phyloP scores from a whole-genome alignment of 495 filamentous ascomycete species.

The Trichoderma erinaceum region DNA sequence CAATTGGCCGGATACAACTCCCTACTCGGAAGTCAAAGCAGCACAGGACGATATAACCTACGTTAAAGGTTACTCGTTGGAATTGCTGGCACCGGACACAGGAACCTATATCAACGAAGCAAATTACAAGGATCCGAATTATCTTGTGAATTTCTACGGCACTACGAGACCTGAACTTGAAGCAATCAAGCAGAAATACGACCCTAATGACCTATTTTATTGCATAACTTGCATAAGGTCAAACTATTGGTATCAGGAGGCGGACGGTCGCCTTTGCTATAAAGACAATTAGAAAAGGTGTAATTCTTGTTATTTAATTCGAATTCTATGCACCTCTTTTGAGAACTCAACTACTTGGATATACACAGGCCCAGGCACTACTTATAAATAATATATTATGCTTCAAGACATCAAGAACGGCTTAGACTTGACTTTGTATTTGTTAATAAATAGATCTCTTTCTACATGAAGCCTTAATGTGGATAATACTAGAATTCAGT shows the following conservation, averaged over 20 bases:
- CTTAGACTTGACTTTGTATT: too few relatives aligned
- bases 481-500: too few relatives aligned
- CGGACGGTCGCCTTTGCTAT: background rate
- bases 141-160: constrained; percentile 57
- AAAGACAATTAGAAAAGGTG: background rate
- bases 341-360: too few relatives aligned
- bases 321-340: too few relatives aligned
- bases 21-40: constrained; percentile 17
- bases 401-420: too few relatives aligned
- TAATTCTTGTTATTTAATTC: too few relatives aligned
- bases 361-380: too few relatives aligned
- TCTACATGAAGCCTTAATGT: too few relatives aligned
- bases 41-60: constrained; percentile 17
- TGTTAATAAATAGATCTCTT: too few relatives aligned
- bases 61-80: constrained; percentile 22
- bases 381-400: too few relatives aligned
- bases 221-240: constrained; percentile 49
- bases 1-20: constrained; percentile 16
- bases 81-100: constrained; percentile 29
- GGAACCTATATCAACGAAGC: constrained; percentile 47
- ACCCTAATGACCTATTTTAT: constrained; percentile 51
- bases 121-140: constrained; percentile 57
- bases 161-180: constrained; percentile 37
- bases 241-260: constrained; percentile 32
- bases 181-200: constrained; percentile 44